Evolutionary conservation across 306 rosid species (phyloP), one percentile per base, ranked within the genome.

Genomic region (Calophaca sinica): DNA sequence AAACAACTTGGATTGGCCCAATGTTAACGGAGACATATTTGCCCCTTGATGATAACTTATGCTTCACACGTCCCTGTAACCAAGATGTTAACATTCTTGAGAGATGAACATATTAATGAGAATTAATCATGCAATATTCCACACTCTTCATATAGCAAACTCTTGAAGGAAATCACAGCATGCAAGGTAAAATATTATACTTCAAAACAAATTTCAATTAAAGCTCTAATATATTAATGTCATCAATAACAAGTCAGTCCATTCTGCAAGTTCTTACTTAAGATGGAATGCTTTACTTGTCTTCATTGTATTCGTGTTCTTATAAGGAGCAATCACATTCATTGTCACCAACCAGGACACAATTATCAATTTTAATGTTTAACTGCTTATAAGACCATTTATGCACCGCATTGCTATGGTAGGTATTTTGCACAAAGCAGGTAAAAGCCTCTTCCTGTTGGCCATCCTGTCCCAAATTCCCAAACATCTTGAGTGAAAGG

Each of bases 1-100:
- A 96, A 80, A 90, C 74, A 74, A 96, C 98, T 84, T 86, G 91
- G 75, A 94, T 83, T 5, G 99, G 99, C 58, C 99, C 98, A 55
- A 96, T 92, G 90, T 94, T 94, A 64, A 94, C 99, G 13, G 99
- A 96, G 4, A 92, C 88, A 73, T 96, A 92, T 85, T 94, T 96
- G 52, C 98, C 97, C 78, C 93, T 80, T 9, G 96, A 73, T 62
- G 98, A 96, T 64, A 92, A 33, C 80, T 96, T 96, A 72, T 86
- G 99, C 88, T 78, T 90, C 83, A 96, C 98, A 35, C 83, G 87
- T 61, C 90, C 99, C 98, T 92, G 90, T 39, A 26, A 72, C 35
- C 46, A 73, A 74, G 28, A 82, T 55, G 81, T 53, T 39, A 49
- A 5, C 13, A 68, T 75, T 69, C 7, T 55, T 32, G 51, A 69